Evolutionary conservation across 2,329 filamentous ascomycete species (phyloP), one percentile per base, ranked within the genome.

Genomic region (Hypoxylon sp.): DNA sequence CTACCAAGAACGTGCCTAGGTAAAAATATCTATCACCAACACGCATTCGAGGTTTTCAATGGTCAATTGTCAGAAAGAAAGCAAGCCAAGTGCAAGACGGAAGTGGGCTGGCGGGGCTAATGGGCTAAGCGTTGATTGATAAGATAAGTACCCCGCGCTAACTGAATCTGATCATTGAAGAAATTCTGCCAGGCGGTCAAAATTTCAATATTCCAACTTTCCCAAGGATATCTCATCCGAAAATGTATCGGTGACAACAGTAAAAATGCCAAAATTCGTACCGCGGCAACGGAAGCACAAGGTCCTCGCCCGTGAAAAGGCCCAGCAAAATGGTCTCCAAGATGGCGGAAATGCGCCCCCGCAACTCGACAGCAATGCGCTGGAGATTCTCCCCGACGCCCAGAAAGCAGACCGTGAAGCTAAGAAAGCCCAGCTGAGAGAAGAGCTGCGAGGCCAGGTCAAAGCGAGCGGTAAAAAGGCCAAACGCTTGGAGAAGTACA

Each of bases 201-300:
- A 70, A 67, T 71, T 72, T 72, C 63, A 58, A 57, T 60, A 27
- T 60, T 45, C n/a, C 15, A 55, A 45, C 26, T 47, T 43, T 56
- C 40, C 64, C 61, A 61, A 61, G 55, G 57, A 43, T 42, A 40
- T 49, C 45, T 46, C 9, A 37, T 45, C 38, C 29, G n/a, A 35
- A 6, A 58, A 29, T 51, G 9, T 29, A 53, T 38, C 11, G 17
- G 52, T 17, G 24, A 56, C 49, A 58, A 47, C 29, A 37, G 35
- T 21, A 42, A 73, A 67, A 13, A 84, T 84, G 81, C 75, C 75
- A 67, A 76, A 82, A 68, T 88, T 86, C 62, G 83, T 88, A 1
- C 84, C 86, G 31, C 79, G 86, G 21, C 84, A 88, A 76, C 79
- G 87, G 58, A 89, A 89, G 75, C 86, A 88, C 72, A 88, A 85